Conservation (phyloP, 2,329 filamentous ascomycete genomes). For the Xylariaceae sp. region DNA sequence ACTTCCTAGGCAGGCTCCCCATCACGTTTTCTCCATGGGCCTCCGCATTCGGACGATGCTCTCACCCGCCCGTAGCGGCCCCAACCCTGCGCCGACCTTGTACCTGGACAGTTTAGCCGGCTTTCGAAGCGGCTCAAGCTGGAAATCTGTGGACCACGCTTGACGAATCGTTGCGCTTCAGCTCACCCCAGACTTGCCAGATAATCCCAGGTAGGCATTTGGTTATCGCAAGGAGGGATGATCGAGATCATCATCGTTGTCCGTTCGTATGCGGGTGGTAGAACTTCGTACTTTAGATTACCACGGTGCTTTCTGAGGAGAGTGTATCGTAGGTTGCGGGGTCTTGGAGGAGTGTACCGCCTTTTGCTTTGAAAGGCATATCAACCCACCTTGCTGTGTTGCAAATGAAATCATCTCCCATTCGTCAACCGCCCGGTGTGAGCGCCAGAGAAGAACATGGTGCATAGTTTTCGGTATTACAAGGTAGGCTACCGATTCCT, state of each 20-base stretch:
- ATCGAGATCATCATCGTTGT: too few species aligned
- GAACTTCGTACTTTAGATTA: neutral
- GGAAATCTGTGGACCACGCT: constrained; percentile 12
- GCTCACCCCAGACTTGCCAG: neutral
- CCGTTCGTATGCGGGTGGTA: neutral
- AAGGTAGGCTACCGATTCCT: too few species aligned
- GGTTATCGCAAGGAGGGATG: too few species aligned
- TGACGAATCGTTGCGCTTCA: neutral
- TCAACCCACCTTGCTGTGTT: neutral
- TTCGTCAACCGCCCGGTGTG: constrained; percentile 1
- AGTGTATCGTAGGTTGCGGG: neutral
- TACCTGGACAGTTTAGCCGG: neutral
- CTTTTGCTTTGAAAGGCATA: neutral
- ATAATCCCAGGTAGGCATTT: neutral
- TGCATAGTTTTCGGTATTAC: too few species aligned
- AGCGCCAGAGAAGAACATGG: neutral
- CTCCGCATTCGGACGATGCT: constrained; percentile 10
- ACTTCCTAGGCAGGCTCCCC: neutral
- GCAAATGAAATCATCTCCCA: neutral
- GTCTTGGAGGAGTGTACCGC: neutral
- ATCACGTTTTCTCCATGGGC: neutral
- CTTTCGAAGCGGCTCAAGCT: constrained; percentile 14
- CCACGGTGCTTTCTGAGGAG: neutral
- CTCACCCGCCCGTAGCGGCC: constrained; percentile 3
- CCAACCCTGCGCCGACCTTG: neutral